Evolutionary conservation across 306 rosid species (phyloP), one percentile per base, ranked within the genome.

Genomic region (Ormosia semicastrata): DNA sequence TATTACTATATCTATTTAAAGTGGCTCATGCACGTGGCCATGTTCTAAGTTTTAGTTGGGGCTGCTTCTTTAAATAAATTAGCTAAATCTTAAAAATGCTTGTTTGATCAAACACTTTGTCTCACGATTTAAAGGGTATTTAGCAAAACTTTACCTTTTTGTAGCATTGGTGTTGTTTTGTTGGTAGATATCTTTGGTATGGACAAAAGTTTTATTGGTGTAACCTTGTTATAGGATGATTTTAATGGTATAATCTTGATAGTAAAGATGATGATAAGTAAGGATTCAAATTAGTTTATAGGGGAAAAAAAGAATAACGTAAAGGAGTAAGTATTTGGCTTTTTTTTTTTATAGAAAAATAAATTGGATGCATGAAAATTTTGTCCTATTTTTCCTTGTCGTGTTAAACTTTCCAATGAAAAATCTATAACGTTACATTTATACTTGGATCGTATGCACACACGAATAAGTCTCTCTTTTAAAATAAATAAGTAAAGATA

Each of bases 1-100:
- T 53, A 72, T 66, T 68, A 73, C 65, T 33, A 52, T 54, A 15
- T 75, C 37, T 44, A 34, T 47, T 44, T 74, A 73, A 73, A 65
- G 36, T 77, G 84, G 43, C 43, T 76, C 67, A 46, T 78, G 76
- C 89, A 88, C 85, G 81, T 88, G 91, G 24, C 80, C 60, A 11
- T 84, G 88, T 80, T 81, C 64, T 9, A 9, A 66, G 68, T 17
- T 68, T 60, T 10, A 9, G 47, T 33, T 50, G 62, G 39, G 33
- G 33, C 12, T 70, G 33, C 12, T 70, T 71, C 60, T 44, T 34
- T 14, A 33, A 46, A 30, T 32, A 70, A 70, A 49, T 47, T 13
- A 71, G 30, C 75, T 4, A 32, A 49, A 70, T 70, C 17, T 12
- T 33, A 2, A 13, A 32, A 60, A 36, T 24, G 64, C 43, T 17